Base-by-base conservation (phyloP, 345 rosid genomes). In the Streptanthus diversifolius region DNA sequence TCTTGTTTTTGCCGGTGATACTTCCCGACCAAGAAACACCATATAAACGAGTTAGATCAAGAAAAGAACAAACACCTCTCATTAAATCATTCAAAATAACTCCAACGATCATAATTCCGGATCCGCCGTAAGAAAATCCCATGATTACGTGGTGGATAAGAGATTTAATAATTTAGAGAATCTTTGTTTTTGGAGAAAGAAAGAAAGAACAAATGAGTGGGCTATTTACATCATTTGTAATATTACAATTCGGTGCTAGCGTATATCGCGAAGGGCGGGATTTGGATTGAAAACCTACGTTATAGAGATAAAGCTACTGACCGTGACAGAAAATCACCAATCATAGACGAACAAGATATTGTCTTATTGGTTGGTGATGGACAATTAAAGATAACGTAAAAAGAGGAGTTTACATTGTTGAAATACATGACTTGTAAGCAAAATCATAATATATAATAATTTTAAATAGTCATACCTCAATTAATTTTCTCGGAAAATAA, bases 31-130 rank as follows among this genome's bases (percentile, higher is more conserved):
- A 62, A 44, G 11, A 53, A 43, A 43, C 57, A 44, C 41, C 43
- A 19, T 43, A 44, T 0, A 63, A 54, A 55, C 47, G 80, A 63
- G 66, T 18, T 27, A 21, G 1, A 63, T 70, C 37, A 69, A 63
- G 15, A 37, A 70, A 69, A 35, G 75, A 43, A 63, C 27, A 40
- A 69, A 54, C 68, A 8, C 2, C 0, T 68, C 0, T 76, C 8
- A 76, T 37, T 2, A 69, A 36, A 76, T 76, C 79, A 24, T 63
- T 62, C 8, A 76, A 3, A 25, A 69, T 45, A 63, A 69, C 64
- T 69, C 79, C 75, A 36, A 63, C 66, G 21, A 69, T 45, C 12
- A 76, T 44, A 15, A 69, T 32, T 76, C 79, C 79, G 35, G 25
- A 47, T 14, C 79, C 51, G 1, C 74, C 65, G 59, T 75, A 62